Base-by-base conservation (phyloP, 2,329 filamentous ascomycete species). In the Monilinia fructicola region DNA sequence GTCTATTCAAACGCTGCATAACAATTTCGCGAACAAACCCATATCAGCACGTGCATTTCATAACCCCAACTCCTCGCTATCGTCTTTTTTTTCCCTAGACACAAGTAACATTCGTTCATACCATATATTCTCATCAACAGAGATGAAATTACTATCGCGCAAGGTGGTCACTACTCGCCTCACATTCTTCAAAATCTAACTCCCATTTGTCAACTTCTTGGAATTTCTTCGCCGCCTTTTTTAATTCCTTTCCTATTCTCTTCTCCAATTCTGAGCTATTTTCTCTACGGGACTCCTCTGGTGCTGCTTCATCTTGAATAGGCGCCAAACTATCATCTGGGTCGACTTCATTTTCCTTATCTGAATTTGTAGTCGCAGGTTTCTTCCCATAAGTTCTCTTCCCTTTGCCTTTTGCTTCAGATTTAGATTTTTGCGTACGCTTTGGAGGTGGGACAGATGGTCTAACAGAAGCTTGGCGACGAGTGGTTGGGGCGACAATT, bases 181-280 rank as follows among this genome's bases (percentile, higher is more conserved):
- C 82, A 59, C 87, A 81, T 71, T 87, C 86, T 78, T 90, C 88
- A 76, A 85, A 90, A 61, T 87, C 85, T 68, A 90, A 78, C 77
- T 88, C 82, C 87, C 87, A 90, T 77, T 83, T 80, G 75, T 90
- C 88, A 52, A 90, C 88, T 77, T 90, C 87, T 75, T 84, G 82
- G 72, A 90, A 90, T 77, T 90, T 90, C 74, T 80, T 82, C 12
- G 81, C 81, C 52, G 86, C 85, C 60, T 81, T 79, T 76, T 84
- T 85, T 68, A 90, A 78, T 79, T 77, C 75, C 59, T 73, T 73
- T 9, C 82, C 78, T 58, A 82, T 74, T 9, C 78, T 75, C 59
- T 76, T 76, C 66, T 78, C 74, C 73, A 79, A 50, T 71, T 77
- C 71, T 73, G 77, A 73, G 70, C 78, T 77, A 73, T 76, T 76